Base-by-base conservation (phyloP, 2,329 filamentous ascomycete genomes). In the Claviceps pusilla region DNA sequence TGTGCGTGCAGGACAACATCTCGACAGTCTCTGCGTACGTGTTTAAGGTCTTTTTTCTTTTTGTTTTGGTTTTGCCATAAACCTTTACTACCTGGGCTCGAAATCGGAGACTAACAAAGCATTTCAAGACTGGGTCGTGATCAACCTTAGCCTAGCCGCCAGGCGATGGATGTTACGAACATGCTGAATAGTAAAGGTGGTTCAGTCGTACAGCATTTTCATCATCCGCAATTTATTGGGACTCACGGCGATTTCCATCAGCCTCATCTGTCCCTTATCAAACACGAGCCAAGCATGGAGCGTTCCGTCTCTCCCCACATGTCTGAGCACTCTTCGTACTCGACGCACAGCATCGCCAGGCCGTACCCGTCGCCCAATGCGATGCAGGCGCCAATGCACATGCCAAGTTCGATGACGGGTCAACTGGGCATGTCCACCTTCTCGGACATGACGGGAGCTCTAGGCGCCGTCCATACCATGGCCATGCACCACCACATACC, bases 291-390 rank as follows among this genome's bases (percentile, higher is more conserved):
- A 50, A 64, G 60, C 16, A 73, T 80, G 62, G 78, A 81, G 54
- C 75, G 77, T 55, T 73, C 76, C 50, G 75, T 72, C 59, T 81
- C 78, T 7, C 77, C 78, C 10, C 78, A 82, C 65, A 77, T 77
- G 54, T 81, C 78, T 14, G 78, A 81, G 59, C 75, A 77, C 64
- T 80, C 77, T 5, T 73, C 76, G 56, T 79, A 78, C 63, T 79
- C 77, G 2, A 72, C 69, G 46, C 72, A 74, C 61, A 72, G 70
- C 55, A 69, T 76, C 59, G 68, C 69, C 16, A 69, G 75, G 56
- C 69, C 74, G 1, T 81, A 79, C 59, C 74, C 74, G 51, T 80
- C 78, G 7, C 77, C 78, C 2, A 69, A 71, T 11, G 68, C 70
- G 39, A 78, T 82, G 75, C 73, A 75, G 50, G 65, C 70, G 9